Conservation (phyloP, 208 protist genomes). For the Herpetomonas muscarum region DNA sequence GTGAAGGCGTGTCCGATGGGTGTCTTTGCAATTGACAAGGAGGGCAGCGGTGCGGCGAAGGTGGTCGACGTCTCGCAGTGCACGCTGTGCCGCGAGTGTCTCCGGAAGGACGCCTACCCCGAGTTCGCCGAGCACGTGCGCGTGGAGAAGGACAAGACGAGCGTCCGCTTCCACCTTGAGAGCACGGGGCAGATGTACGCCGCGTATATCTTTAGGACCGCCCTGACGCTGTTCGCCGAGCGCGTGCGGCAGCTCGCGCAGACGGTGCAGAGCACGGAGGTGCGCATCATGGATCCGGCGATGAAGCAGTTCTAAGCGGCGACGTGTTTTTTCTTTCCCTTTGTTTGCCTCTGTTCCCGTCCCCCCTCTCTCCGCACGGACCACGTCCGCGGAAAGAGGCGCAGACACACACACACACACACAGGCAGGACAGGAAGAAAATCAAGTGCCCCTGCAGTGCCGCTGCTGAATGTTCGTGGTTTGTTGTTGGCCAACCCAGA, state of each 20-base stretch:
- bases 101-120: slow-evolving; percentile 76
- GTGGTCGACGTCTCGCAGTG: slow-evolving; percentile 90
- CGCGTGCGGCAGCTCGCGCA: slow-evolving; percentile 63
- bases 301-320: not conserved
- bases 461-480: too few relatives aligned
- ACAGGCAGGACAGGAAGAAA: too few relatives aligned
- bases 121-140: slow-evolving; percentile 43
- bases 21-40: slow-evolving; percentile 92
- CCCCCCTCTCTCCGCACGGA: too few relatives aligned
- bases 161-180: slow-evolving; percentile 85
- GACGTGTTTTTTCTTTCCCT: not conserved
- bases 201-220: slow-evolving; percentile 63
- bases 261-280: slow-evolving; percentile 70
- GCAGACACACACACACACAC: too few relatives aligned
- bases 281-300: slow-evolving; percentile 26
- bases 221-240: slow-evolving; percentile 72
- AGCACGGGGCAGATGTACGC: slow-evolving; percentile 81
- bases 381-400: too few relatives aligned
- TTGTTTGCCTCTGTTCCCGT: slow-evolving; percentile 6
- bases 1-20: slow-evolving; percentile 85
- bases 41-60: slow-evolving; percentile 42
- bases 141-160: slow-evolving; percentile 83
- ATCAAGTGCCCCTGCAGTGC: too few relatives aligned
- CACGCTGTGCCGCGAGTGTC: slow-evolving; percentile 97
- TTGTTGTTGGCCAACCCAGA: too few relatives aligned